Base-by-base conservation (phyloP, 345 rosid genomes). In the Hevea brasiliensis region DNA sequence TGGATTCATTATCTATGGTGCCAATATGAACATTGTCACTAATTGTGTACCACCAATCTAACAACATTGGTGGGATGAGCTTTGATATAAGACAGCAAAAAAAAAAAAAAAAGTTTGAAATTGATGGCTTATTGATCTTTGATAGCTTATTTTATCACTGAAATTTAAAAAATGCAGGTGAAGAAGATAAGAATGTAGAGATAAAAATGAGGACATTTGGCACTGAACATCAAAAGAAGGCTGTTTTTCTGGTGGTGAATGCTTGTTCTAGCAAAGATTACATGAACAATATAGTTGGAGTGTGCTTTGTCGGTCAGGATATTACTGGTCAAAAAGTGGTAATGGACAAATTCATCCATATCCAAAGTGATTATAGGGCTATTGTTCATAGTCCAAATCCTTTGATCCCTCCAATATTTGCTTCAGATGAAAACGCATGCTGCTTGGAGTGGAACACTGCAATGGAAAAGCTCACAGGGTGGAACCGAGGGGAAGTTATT, bases 381-480 rank as follows among this genome's bases (percentile, higher is more conserved):
- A 91, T 93, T 15, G 77, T 93, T 79, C 98, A 93, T 71, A 89
- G 96, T 80, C 99, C 97, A 67, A 92, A 89, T 81, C 92, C 89
- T 58, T 81, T 91, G 87, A 95, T 95, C 73, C 98, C 99, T 35
- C 99, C 99, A 11, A 92, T 93, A 76, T 96, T 96, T 85, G 93
- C 97, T 65, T 87, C 95, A 0, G 99, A 93, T 69, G 96, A 96
- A 76, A 93, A 89, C 79, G 84, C 98, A 0, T 88, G 88, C 77
- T 96, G 98, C 88, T 74, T 84, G 60, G 99, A 96, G 80, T 96
- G 99, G 98, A 96, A 96, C 79, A 86, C 90, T 24, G 96, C 99
- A n/a, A 86, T 93, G 97, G 99, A 93, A 79, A 93, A 86, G 82
- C 90, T 96, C 80, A 96, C 97, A 2, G 97, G 96, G 13, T 92